Conservation (phyloP, 352 stramenopile species). For the Pythium dissotocum region DNA sequence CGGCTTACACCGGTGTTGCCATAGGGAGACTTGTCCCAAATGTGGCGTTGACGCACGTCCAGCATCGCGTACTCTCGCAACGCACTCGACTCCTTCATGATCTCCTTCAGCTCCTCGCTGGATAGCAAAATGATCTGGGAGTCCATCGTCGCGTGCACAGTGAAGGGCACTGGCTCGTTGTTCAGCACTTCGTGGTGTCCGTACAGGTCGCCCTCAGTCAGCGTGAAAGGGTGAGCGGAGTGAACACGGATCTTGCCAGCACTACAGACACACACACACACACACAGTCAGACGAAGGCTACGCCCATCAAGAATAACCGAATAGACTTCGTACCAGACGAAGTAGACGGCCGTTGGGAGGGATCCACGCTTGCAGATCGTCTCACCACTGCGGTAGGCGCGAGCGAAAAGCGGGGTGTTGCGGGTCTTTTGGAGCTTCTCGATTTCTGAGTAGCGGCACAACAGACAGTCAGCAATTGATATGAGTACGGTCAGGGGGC, state of each 20-base stretch:
- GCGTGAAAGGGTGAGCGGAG: conserved; percentile 61
- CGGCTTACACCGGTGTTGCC: conserved; percentile 11
- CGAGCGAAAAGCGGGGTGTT: conserved; percentile 79
- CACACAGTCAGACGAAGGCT: neutral
- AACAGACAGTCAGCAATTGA: too few relatives aligned
- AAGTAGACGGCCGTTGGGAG: conserved; percentile 78
- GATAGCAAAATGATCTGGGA: conserved; percentile 72
- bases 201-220: conserved; percentile 57
- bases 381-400: conserved; percentile 59
- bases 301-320: neutral
- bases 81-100: conserved; percentile 44
- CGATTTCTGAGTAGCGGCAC: conserved; percentile 39
- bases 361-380: conserved; percentile 65
- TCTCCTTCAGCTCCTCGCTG: conserved; percentile 55
- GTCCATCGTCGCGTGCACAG: conserved; percentile 43
- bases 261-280: conserved; percentile 26
- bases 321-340: conserved; percentile 46
- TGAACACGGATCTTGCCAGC: conserved; percentile 63
- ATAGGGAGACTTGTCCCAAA: neutral
- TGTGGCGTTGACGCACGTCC: conserved; percentile 17
- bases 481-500: too few relatives aligned
- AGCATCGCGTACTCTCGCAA: conserved; percentile 22
- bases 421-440: conserved; percentile 35
- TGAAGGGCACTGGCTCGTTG: conserved; percentile 76
- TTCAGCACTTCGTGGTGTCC: conserved; percentile 67